phyloP scores from a whole-genome alignment of 768 basidiomycete species.

The Suillus occidentalis region DNA sequence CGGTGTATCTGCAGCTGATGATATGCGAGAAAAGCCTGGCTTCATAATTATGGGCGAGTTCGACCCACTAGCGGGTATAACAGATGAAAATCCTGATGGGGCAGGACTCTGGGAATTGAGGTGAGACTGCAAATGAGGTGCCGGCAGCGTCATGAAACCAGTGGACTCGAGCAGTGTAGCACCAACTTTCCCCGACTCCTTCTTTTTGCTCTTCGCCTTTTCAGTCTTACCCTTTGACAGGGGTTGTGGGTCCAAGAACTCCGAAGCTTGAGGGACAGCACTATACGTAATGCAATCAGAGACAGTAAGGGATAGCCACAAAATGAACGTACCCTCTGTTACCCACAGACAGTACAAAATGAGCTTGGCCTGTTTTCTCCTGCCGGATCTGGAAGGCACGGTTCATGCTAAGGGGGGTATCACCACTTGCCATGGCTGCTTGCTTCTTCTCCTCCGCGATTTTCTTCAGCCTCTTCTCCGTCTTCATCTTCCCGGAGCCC shows the following conservation, averaged over 20 bases:
- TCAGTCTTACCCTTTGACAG: slow-evolving; percentile 83
- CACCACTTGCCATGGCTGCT: slow-evolving; percentile 90
- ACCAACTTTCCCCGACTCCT: slow-evolving; percentile 54
- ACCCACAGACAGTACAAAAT: slow-evolving; percentile 93
- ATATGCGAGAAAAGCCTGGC: slow-evolving; percentile 78
- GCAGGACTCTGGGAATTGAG: slow-evolving; percentile 43
- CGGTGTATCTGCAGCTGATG: slow-evolving; percentile 53
- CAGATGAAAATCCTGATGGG: slow-evolving; percentile 38
- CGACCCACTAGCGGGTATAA: slow-evolving; percentile 31
- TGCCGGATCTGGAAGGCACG: slow-evolving; percentile 91
- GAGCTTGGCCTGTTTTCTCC: slow-evolving; percentile 92
- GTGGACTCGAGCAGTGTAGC: slow-evolving; percentile 47
- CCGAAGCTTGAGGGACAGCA: slow-evolving; percentile 82
- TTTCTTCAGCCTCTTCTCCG: slow-evolving; percentile 93
- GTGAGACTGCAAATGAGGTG: slow-evolving; percentile 45
- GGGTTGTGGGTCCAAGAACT: slow-evolving; percentile 79
- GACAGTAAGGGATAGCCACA: not conserved
- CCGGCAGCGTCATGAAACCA: slow-evolving; percentile 75
- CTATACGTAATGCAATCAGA: slow-evolving; percentile 38
- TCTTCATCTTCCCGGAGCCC: slow-evolving; percentile 95
- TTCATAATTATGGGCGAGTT: slow-evolving; percentile 59
- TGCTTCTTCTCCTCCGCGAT: slow-evolving; percentile 98
- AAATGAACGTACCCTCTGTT: slow-evolving; percentile 72
- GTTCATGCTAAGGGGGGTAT: slow-evolving; percentile 95
- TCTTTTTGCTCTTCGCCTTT: slow-evolving; percentile 78